Conservation (phyloP, 2,329 filamentous ascomycete species). For the Botrytis squamosa region DNA sequence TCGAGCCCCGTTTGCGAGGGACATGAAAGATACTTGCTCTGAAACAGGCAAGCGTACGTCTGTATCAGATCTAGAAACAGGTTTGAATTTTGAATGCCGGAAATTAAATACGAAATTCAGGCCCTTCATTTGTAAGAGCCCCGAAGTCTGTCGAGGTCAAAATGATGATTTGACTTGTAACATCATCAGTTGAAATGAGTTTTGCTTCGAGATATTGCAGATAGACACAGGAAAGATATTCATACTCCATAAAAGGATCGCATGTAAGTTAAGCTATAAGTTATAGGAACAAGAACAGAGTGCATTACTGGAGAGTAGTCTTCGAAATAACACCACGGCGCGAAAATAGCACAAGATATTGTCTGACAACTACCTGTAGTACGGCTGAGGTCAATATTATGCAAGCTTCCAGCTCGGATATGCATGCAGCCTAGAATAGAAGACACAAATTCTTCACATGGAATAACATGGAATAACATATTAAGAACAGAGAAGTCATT, state of each 20-base stretch:
- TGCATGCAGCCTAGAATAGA: slow-evolving; percentile 8
- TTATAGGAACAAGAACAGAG: not conserved
- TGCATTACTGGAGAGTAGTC: not conserved
- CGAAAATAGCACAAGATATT: not conserved
- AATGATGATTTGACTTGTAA: not conserved
- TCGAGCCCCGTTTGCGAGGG: not conserved
- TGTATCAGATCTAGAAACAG: not conserved
- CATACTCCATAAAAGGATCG: too few relatives aligned
- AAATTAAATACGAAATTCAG: slow-evolving; percentile 5
- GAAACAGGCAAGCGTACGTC: not conserved
- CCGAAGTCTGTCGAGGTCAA: not conserved
- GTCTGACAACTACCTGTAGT: not conserved
- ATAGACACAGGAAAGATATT: not conserved
- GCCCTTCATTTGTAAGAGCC: not conserved
- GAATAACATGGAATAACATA: not conserved
- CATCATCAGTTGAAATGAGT: not conserved
- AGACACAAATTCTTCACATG: not conserved
- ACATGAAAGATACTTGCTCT: not conserved
- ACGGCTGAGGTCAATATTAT: slow-evolving; percentile 9
- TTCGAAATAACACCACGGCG: not conserved
- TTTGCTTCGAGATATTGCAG: not conserved
- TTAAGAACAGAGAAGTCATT: not conserved
- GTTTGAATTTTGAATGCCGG: not conserved
- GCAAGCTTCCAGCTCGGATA: slow-evolving; percentile 16
- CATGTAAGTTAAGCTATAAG: not conserved